Evolutionary conservation across 306 rosid genomes (phyloP).

Genomic region (Lathyrus tuberosus): DNA sequence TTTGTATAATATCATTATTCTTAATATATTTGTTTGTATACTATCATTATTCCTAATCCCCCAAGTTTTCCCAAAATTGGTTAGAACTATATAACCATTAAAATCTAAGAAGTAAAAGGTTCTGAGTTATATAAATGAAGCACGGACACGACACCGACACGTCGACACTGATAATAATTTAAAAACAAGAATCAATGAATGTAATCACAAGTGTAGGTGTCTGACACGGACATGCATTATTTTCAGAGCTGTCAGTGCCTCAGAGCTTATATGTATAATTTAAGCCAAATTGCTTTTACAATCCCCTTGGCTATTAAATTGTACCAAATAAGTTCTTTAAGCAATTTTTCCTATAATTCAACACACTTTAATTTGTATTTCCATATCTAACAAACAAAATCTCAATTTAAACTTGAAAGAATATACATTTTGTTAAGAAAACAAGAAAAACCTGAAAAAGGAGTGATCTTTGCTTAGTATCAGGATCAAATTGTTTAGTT

Average conservation of each 20-base stretch:
- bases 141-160: too few relatives aligned
- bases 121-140: neutral
- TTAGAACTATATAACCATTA: neutral
- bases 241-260: too few relatives aligned
- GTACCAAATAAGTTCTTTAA: neutral
- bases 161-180: too few relatives aligned
- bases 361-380: neutral
- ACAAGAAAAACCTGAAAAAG: slow-evolving; percentile 70
- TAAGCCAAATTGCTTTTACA: neutral
- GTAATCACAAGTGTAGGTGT: too few relatives aligned
- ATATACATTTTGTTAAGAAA: neutral
- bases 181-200: too few relatives aligned
- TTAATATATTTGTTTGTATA: neutral
- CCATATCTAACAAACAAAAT: neutral
- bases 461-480: slow-evolving; percentile 92
- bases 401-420: neutral
- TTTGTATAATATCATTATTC: neutral
- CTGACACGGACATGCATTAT: too few relatives aligned
- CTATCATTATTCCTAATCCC: neutral
- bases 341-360: neutral
- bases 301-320: neutral
- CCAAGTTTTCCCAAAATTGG: neutral
- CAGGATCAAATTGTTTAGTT: slow-evolving; percentile 89
- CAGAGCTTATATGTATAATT: neutral
- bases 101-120: neutral